Base-by-base conservation (phyloP, 2,329 filamentous ascomycete genomes). In the Venturia nashicola region DNA sequence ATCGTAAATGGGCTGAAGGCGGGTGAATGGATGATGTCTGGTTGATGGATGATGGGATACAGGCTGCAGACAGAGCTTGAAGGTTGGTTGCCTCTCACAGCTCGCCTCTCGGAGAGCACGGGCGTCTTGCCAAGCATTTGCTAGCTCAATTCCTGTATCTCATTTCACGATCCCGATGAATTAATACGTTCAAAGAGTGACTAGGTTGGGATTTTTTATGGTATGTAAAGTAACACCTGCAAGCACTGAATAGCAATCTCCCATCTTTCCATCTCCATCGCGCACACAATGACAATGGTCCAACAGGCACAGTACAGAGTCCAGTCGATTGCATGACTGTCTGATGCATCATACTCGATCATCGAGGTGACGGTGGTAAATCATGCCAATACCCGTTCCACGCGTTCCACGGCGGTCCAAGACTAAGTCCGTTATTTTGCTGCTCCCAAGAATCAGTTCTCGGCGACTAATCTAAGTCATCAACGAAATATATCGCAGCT, bases 191-290 rank as follows among this genome's bases (percentile, higher is more conserved):
- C 51, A 57, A n/a, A 36, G 51, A 57, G 51, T 32, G 51, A 57
- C 51, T 36, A 57, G 20, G 51, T 57, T 57, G 32, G 32, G 4
- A 36, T 57, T 57, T 57, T 57, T 6, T 51, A 11, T 57, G 32
- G 16, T 34, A 57, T 36, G 14, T 57, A 36, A 39, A 36, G 51
- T 36, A 2, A 57, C 23, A 36, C 27, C 51, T 57, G 51, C 51
- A 57, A 57, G 14, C 51, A 57, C n/a, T 57, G 32, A 57, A 57
- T 34, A 57, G 27, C 51, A 57, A 57, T 36, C 51, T 36, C 51
- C 51, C 51, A 36, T 57, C 6, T 16, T 16, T 36, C 12, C 16
- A 11, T 6, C 27, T 36, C 27, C 11, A 57, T 8, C 11, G 18
- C 51, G 39, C 36, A 6, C 51, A 14, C 51, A 57, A 57, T n/a